Conservation (phyloP, 768 basidiomycete genomes). For the Dendrothele bispora region DNA sequence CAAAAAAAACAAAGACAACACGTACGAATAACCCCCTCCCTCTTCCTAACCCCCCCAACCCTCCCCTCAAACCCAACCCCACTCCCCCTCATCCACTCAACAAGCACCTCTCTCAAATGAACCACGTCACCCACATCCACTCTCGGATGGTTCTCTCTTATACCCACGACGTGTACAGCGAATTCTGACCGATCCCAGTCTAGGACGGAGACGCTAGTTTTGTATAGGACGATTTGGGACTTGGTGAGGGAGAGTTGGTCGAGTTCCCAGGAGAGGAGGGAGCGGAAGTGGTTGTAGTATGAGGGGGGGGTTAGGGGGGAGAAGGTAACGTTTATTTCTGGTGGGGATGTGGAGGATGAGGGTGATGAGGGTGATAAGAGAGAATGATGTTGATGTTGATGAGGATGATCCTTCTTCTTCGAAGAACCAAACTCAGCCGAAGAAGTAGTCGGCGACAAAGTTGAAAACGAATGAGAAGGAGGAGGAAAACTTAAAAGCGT, state of each 20-base stretch:
- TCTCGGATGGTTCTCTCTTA: slow-evolving; percentile 35
- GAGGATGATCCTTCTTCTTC: too few relatives aligned
- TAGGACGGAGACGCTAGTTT: slow-evolving; percentile 16
- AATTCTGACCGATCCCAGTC: slow-evolving; percentile 11
- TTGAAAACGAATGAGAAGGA: slow-evolving; percentile 9
- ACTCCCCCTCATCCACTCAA: slow-evolving; percentile 29
- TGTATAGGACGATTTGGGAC: slow-evolving; percentile 46
- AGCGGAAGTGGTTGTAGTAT: slow-evolving; percentile 42
- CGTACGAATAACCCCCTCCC: slow-evolving; percentile 48
- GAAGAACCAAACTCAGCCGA: too few relatives aligned
- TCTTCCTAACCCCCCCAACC: slow-evolving; percentile 40
- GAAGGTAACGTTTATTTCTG: slow-evolving; percentile 16
- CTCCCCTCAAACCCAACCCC: slow-evolving; percentile 45
- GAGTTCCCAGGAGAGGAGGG: slow-evolving; percentile 46
- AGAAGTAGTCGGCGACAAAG: slow-evolving; percentile 11
- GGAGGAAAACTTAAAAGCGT: slow-evolving; percentile 18
- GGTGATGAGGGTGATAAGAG: too few relatives aligned
- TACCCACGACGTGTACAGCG: slow-evolving; percentile 8
- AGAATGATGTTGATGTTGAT: too few relatives aligned
- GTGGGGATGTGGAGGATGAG: slow-evolving; percentile 31
- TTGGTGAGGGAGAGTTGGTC: slow-evolving; percentile 40
- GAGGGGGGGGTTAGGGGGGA: slow-evolving; percentile 26
- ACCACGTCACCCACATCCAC: slow-evolving; percentile 46
- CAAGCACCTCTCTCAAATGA: slow-evolving; percentile 42
- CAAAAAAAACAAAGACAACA: slow-evolving; percentile 9